These are phyloP conservation scores for Triangularia setosa DNA, from an alignment of 2,329 filamentous ascomycete genomes.

Conservation along the genomic window DNA sequence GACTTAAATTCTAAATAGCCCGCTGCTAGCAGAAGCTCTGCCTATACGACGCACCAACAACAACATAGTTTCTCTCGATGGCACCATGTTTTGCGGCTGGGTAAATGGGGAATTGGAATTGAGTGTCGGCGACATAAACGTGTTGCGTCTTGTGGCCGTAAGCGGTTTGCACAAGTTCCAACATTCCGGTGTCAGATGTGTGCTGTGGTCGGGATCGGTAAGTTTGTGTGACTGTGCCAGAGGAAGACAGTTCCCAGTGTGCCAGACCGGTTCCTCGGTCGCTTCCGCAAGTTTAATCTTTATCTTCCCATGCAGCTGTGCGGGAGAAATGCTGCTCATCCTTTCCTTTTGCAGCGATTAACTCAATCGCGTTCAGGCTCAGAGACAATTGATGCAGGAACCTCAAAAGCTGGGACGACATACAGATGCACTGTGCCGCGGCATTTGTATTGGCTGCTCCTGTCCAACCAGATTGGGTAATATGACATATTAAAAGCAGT, in stretches of 20 bases:
- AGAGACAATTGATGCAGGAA: not conserved
- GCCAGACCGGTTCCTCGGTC: not conserved
- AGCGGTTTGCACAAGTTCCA: not conserved
- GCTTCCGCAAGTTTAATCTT: not conserved
- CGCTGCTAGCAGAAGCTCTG: not conserved
- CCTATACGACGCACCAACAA: not conserved
- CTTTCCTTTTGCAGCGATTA: not conserved
- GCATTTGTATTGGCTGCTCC: not conserved
- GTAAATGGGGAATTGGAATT: not conserved
- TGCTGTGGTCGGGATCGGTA: not conserved
- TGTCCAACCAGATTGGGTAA: not conserved
- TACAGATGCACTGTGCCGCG: not conserved
- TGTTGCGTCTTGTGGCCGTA: not conserved
- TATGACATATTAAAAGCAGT: not conserved
- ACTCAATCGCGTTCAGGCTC: not conserved
- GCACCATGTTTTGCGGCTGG: not conserved
- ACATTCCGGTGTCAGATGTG: not conserved
- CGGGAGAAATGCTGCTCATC: not conserved
- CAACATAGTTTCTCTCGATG: not conserved
- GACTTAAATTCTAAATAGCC: not conserved
- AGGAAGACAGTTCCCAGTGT: not conserved
- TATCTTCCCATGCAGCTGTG: not conserved
- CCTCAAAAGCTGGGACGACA: not conserved
- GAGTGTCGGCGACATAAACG: not conserved
- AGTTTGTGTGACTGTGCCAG: not conserved